phyloP scores from a whole-genome alignment of 2,329 filamentous ascomycete species.

The Cryphonectria carpinicola region DNA sequence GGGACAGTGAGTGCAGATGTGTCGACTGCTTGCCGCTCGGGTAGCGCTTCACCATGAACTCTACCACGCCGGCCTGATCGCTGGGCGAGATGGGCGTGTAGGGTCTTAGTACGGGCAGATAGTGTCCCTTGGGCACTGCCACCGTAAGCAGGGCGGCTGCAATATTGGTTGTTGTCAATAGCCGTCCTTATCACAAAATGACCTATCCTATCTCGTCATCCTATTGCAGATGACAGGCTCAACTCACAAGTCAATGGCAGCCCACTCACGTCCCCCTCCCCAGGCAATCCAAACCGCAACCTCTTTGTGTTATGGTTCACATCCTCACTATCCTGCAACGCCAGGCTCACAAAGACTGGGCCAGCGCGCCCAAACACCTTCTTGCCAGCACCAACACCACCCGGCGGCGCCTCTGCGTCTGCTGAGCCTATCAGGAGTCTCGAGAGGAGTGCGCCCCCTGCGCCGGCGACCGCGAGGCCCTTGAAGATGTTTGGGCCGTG shows the following conservation, averaged over 20 bases:
- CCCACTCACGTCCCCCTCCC: constrained; percentile 50
- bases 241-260: constrained; percentile 52
- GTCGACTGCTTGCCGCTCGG: constrained; percentile 66
- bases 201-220: neutral
- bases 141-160: constrained; percentile 61
- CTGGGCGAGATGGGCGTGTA: constrained; percentile 63
- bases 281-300: constrained; percentile 59
- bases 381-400: neutral
- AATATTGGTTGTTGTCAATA: neutral
- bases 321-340: constrained; percentile 53
- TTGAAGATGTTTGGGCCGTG: constrained; percentile 24
- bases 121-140: constrained; percentile 60
- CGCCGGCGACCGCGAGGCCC: constrained; percentile 21
- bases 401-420: constrained; percentile 10
- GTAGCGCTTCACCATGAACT: constrained; percentile 71
- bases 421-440: constrained; percentile 21
- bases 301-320: constrained; percentile 64
- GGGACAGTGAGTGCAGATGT: constrained; percentile 67
- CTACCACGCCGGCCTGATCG: constrained; percentile 62
- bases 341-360: constrained; percentile 49
- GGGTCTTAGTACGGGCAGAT: constrained; percentile 64
- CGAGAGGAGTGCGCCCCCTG: constrained; percentile 22
- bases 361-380: constrained; percentile 34
- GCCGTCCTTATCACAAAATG: too few relatives aligned
- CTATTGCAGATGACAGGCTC: neutral